Conservation (phyloP, 2,329 filamentous ascomycete genomes). For the Trichoderma sp. region DNA sequence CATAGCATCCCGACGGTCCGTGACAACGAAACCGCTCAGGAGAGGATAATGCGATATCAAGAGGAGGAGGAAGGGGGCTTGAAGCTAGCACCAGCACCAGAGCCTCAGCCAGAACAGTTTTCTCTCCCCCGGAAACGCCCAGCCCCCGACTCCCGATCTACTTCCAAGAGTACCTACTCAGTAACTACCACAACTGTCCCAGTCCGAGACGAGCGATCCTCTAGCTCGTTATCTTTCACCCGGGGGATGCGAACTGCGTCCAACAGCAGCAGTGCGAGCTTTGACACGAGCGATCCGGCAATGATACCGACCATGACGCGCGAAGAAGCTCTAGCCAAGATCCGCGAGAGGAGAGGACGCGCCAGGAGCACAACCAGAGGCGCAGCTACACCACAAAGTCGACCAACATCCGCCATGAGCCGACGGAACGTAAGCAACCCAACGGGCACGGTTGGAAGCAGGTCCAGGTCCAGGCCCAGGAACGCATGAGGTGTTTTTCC, state of each 20-base stretch:
- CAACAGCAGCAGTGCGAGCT: slow-evolving; percentile 39
- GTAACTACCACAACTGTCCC: slow-evolving; percentile 53
- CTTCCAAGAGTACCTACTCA: slow-evolving; percentile 46
- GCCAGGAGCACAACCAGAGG: slow-evolving; percentile 66
- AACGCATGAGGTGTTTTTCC: slow-evolving; percentile 11
- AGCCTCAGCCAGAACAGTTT: slow-evolving; percentile 17
- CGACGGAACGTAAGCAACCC: slow-evolving; percentile 51
- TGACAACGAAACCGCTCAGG: slow-evolving; percentile 23
- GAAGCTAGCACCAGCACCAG: slow-evolving; percentile 17
- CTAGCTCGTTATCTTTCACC: slow-evolving; percentile 43
- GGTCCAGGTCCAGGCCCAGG: slow-evolving; percentile 26
- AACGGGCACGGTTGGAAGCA: slow-evolving; percentile 32
- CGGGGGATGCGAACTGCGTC: slow-evolving; percentile 47
- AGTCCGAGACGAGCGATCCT: slow-evolving; percentile 44
- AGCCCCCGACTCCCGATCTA: slow-evolving; percentile 37
- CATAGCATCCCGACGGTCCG: slow-evolving; percentile 41
- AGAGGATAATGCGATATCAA: slow-evolving; percentile 4
- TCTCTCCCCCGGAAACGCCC: background rate
- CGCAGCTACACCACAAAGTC: slow-evolving; percentile 54
- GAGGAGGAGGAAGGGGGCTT: background rate
- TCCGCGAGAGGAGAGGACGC: slow-evolving; percentile 67
- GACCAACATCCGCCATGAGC: slow-evolving; percentile 50
- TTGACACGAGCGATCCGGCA: slow-evolving; percentile 56
- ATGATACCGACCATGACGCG: slow-evolving; percentile 65
- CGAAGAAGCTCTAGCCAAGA: slow-evolving; percentile 72